phyloP scores from a whole-genome alignment of 768 basidiomycete species.

The Xerocomellus dryophilus region DNA sequence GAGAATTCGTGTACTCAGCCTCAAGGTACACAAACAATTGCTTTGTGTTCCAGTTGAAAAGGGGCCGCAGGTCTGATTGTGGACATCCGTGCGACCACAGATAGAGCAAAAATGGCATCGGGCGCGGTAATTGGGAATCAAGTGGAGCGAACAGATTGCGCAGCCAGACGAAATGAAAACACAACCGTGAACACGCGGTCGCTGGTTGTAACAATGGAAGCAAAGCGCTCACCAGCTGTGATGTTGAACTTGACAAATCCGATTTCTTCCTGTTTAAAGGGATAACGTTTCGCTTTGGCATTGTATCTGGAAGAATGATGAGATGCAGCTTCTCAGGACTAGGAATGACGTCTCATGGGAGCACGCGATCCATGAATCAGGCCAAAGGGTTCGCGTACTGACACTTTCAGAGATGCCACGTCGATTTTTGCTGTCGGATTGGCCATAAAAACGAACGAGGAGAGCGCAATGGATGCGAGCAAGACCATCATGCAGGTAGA shows the following conservation, averaged over 20 bases:
- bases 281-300: slow-evolving; percentile 51
- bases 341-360: slow-evolving; percentile 11
- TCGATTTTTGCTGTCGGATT: slow-evolving; percentile 55
- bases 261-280: slow-evolving; percentile 65
- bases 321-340: slow-evolving; percentile 12
- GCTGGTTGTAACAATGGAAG: slow-evolving; percentile 26
- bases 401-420: slow-evolving; percentile 77
- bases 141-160: slow-evolving; percentile 12
- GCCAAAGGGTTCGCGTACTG: slow-evolving; percentile 28
- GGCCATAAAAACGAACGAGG: slow-evolving; percentile 63
- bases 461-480: slow-evolving; percentile 66
- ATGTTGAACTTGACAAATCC: slow-evolving; percentile 81
- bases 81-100: neutral
- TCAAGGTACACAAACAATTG: slow-evolving; percentile 85
- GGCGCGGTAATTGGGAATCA: slow-evolving; percentile 14
- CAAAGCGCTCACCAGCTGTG: slow-evolving; percentile 58
- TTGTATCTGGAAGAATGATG: slow-evolving; percentile 37
- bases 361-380: slow-evolving; percentile 1
- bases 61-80: slow-evolving; percentile 65
- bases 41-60: slow-evolving; percentile 98
- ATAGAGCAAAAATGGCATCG: slow-evolving; percentile 1
- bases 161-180: slow-evolving; percentile 26
- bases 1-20: slow-evolving; percentile 73
- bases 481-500: slow-evolving; percentile 74
- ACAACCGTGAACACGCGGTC: slow-evolving; percentile 23